A percentile compares a stretch with the other conserved stretches of the same genome.
Evolutionary conservation across 1,284 basidiomycete genomes (phyloP).

Genomic region (Ganoderma boninense): DNA sequence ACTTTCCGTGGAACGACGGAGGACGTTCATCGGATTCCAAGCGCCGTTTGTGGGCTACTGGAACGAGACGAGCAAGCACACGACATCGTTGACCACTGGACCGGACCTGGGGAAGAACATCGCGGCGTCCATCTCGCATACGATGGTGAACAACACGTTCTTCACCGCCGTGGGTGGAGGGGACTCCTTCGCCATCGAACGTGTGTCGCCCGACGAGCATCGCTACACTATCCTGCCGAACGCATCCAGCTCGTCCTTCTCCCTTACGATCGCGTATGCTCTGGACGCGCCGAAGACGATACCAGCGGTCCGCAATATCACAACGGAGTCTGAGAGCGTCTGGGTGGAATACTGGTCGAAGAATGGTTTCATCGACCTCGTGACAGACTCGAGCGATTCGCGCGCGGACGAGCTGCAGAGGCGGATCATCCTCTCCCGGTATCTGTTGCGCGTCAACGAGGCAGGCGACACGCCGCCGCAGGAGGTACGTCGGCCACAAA

Average conservation of each 20-base stretch:
- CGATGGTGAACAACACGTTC: conserved; percentile 51
- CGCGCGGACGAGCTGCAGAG: conserved; percentile 64
- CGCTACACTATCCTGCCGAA: conserved; percentile 51
- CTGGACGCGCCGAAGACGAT: conserved; percentile 28
- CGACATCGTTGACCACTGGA: conserved; percentile 46
- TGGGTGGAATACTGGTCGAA: conserved; percentile 60
- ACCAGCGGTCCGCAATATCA: conserved; percentile 38
- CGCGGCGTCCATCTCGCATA: conserved; percentile 53
- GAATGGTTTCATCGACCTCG: conserved; percentile 61
- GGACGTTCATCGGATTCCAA: conserved; percentile 52
- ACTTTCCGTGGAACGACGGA: conserved; percentile 70
- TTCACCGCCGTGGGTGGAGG: conserved; percentile 52
- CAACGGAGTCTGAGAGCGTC: conserved; percentile 44
- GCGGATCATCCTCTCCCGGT: conserved; percentile 62
- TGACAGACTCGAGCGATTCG: conserved; percentile 56
- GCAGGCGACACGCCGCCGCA: conserved; percentile 66
- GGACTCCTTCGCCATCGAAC: conserved; percentile 48
- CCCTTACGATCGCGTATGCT: conserved; percentile 47
- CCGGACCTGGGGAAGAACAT: conserved; percentile 33
- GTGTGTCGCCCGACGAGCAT: conserved; percentile 49
- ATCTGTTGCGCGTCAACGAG: conserved; percentile 66
- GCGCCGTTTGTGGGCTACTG: conserved; percentile 66
- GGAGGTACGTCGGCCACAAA: conserved; percentile 49
- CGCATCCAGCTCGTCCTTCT: conserved; percentile 38
- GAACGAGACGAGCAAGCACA: conserved; percentile 56